A percentile compares a stretch with the other conserved stretches of the same genome.
phyloP scores from a whole-genome alignment of 805 yeast species.

The Sungouiozyma intestinalis region DNA sequence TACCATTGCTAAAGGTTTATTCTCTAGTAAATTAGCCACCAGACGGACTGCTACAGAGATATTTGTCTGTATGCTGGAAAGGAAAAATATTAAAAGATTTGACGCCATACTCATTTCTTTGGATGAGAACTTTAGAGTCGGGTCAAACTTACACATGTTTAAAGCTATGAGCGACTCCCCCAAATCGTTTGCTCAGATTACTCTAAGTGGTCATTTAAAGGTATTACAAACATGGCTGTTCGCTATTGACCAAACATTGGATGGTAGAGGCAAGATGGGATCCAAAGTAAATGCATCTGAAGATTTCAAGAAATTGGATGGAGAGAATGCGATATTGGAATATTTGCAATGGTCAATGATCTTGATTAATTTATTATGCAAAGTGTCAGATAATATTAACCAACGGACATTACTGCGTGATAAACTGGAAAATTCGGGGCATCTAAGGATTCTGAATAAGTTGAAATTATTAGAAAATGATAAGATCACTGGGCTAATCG shows the following conservation, averaged over 20 bases:
- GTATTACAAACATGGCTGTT: conserved; percentile 62
- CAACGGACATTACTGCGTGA: conserved; percentile 27
- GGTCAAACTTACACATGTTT: conserved; percentile 20
- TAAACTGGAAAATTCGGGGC: conserved; percentile 25
- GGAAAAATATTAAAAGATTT: conserved; percentile 38
- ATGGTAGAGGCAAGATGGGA: conserved; percentile 83
- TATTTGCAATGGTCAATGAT: conserved; percentile 26
- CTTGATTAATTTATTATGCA: conserved; percentile 24
- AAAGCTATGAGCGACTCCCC: conserved; percentile 12
- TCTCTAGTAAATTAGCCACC: conserved; percentile 67
- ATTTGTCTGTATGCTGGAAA: conserved; percentile 44
- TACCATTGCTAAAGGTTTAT: conserved; percentile 59
- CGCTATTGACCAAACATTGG: conserved; percentile 55
- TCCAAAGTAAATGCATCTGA: conserved; percentile 88
- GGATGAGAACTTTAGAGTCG: conserved; percentile 28
- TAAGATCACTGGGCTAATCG: conserved; percentile 54
- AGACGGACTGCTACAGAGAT: conserved; percentile 75
- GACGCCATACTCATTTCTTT: conserved; percentile 27
- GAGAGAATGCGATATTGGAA: conserved; percentile 33
- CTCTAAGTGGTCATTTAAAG: conserved; percentile 17
- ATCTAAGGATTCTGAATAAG: conserved; percentile 28
- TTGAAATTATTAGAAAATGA: conserved; percentile 52
- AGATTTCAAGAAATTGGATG: conserved; percentile 44
- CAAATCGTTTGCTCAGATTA: conserved; percentile 12
- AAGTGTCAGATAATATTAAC: conserved; percentile 18